These are phyloP conservation scores for Rhynchospora pubera DNA, from an alignment of 176 grass and related monocot species.

Conservation along the genomic window DNA sequence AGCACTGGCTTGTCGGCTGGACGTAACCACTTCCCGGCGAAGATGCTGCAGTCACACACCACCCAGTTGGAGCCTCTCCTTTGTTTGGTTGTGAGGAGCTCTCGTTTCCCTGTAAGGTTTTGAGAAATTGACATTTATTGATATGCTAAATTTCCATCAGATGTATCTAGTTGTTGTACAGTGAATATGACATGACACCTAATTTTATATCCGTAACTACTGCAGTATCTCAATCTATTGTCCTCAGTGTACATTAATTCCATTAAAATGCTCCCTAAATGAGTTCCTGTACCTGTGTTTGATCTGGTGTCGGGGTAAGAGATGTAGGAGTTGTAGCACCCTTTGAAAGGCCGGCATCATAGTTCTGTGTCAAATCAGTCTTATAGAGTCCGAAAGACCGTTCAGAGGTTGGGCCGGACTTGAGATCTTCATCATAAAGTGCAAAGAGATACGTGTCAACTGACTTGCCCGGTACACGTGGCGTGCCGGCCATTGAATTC, in stretches of 20 bases:
- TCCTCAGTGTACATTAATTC: background rate
- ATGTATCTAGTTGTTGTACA: background rate
- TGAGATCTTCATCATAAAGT: slow-evolving; percentile 83
- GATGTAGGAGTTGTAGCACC: background rate
- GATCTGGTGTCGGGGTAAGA: background rate
- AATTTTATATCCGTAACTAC: background rate
- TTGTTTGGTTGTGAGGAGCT: background rate
- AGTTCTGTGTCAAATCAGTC: slow-evolving; percentile 51
- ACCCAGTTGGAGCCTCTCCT: slow-evolving; percentile 14
- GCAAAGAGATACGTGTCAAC: slow-evolving; percentile 81
- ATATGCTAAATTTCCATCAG: background rate
- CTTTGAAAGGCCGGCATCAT: slow-evolving; percentile 40
- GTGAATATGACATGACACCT: background rate
- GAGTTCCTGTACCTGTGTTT: background rate
- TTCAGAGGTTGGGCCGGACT: slow-evolving; percentile 71
- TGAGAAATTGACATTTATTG: background rate
- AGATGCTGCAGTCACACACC: slow-evolving; percentile 4
- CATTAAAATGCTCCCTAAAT: background rate
- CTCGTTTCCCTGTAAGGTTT: background rate
- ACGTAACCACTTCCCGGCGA: slow-evolving; percentile 17
- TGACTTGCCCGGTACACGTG: slow-evolving; percentile 48
- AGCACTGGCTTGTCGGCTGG: slow-evolving; percentile 9
- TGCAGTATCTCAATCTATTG: background rate
- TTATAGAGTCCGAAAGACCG: slow-evolving; percentile 68
- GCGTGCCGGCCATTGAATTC: slow-evolving; percentile 49